Evolutionary conservation across 331 rosid species (phyloP).

Genomic region (Spiraea crenata): DNA sequence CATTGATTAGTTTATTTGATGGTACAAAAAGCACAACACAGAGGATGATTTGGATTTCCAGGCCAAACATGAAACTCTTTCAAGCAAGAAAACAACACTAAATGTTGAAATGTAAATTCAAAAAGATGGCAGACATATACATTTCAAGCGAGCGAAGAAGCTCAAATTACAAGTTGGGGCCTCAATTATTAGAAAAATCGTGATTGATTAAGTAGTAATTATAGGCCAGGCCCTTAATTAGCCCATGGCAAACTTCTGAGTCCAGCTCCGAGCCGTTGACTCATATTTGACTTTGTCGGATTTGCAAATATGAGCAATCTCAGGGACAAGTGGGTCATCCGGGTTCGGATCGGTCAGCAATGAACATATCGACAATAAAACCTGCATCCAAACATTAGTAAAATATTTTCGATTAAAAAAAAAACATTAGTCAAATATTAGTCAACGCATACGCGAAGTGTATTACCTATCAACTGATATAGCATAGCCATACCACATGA

Average conservation of each 20-base stretch:
- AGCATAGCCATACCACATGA: too few species aligned
- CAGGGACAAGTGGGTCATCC: constrained; percentile 89
- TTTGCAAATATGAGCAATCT: constrained; percentile 90
- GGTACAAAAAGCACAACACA: too few species aligned
- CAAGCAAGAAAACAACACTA: not conserved
- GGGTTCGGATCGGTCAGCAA: constrained; percentile 88
- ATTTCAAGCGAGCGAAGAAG: constrained; percentile 4
- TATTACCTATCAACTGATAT: too few species aligned
- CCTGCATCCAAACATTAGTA: constrained; percentile 36
- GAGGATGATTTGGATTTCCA: not conserved
- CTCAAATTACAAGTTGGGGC: constrained; percentile 8
- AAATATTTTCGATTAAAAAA: too few species aligned
- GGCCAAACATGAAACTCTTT: not conserved
- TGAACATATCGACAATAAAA: constrained; percentile 78
- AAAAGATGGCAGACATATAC: not conserved
- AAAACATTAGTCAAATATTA: too few species aligned
- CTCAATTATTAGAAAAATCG: not conserved
- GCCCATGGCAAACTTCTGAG: constrained; percentile 82
- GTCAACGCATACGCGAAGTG: too few species aligned
- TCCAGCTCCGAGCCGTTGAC: constrained; percentile 87
- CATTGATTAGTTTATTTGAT: too few species aligned
- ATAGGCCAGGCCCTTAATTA: not conserved
- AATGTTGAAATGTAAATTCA: not conserved
- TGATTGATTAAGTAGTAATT: too few species aligned
- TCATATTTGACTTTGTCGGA: constrained; percentile 67